These are phyloP conservation scores for Daedaleopsis sinensis DNA, from an alignment of 768 basidiomycete species.

Conservation along the genomic window DNA sequence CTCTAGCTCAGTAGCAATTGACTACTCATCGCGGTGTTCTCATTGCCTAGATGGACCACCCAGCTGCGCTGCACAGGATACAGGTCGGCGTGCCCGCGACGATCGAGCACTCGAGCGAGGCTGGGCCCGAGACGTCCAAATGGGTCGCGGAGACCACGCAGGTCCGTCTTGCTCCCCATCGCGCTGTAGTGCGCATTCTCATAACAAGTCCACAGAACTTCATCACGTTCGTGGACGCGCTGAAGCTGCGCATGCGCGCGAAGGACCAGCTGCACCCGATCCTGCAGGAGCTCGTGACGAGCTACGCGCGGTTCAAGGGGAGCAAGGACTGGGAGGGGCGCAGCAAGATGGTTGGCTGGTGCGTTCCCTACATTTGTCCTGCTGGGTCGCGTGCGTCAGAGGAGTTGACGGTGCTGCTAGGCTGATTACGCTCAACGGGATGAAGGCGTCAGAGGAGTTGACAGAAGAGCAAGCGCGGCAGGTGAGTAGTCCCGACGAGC, in stretches of 20 bases:
- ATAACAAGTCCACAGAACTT: conserved; percentile 63
- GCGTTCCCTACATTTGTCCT: conserved; percentile 27
- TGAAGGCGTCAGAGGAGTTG: conserved; percentile 97
- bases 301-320: conserved; percentile 92
- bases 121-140: conserved; percentile 90
- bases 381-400: background rate
- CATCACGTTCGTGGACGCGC: conserved; percentile 98
- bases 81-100: conserved; percentile 95
- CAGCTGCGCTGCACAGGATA: conserved; percentile 88
- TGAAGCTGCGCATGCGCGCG: conserved; percentile 90
- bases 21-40: background rate
- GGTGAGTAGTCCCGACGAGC: conserved; percentile 43
- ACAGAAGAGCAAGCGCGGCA: conserved; percentile 94
- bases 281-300: conserved; percentile 92
- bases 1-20: background rate
- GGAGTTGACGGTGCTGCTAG: conserved; percentile 39
- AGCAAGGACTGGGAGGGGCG: conserved; percentile 97
- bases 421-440: conserved; percentile 94
- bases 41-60: conserved; percentile 79
- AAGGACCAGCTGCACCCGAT: conserved; percentile 97
- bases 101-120: conserved; percentile 92
- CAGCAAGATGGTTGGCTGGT: conserved; percentile 93
- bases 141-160: conserved; percentile 99
- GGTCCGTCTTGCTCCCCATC: conserved; percentile 43
- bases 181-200: background rate